Conservation (phyloP, 306 rosid species). For the Pterocarpus macrocarpus region DNA sequence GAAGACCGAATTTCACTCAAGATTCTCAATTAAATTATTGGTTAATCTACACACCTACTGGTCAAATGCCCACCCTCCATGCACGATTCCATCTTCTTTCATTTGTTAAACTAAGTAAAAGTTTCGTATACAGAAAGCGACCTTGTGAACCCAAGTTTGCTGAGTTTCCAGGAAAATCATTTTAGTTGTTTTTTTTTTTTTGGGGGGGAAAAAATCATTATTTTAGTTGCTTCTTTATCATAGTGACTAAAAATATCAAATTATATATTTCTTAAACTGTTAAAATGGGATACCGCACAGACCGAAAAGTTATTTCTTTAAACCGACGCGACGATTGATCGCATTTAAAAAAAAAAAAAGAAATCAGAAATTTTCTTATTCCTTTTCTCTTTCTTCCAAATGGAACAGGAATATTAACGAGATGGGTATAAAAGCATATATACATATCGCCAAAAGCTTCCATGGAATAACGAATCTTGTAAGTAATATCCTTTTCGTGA, state of each 20-base stretch:
- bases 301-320: too few relatives aligned
- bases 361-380: background rate
- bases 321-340: background rate
- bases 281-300: too few relatives aligned
- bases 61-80: too few relatives aligned
- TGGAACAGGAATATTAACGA: background rate
- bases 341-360: background rate
- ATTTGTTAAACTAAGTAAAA: too few relatives aligned
- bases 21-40: background rate
- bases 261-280: background rate
- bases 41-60: background rate
- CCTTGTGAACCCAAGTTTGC: too few relatives aligned
- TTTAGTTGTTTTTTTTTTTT: too few relatives aligned
- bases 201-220: too few relatives aligned
- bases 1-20: background rate
- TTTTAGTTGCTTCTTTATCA: too few relatives aligned
- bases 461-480: background rate
- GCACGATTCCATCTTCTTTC: too few relatives aligned
- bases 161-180: background rate
- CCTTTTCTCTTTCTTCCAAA: background rate
- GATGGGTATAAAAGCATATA: background rate
- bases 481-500: conserved; percentile 27
- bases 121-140: too few relatives aligned
- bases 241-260: background rate
- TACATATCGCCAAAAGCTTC: background rate